A percentile compares a stretch with the other conserved stretches of the same genome.
Conservation (phyloP, 23 red algal species). For the Cyanidium caldarium region DNA sequence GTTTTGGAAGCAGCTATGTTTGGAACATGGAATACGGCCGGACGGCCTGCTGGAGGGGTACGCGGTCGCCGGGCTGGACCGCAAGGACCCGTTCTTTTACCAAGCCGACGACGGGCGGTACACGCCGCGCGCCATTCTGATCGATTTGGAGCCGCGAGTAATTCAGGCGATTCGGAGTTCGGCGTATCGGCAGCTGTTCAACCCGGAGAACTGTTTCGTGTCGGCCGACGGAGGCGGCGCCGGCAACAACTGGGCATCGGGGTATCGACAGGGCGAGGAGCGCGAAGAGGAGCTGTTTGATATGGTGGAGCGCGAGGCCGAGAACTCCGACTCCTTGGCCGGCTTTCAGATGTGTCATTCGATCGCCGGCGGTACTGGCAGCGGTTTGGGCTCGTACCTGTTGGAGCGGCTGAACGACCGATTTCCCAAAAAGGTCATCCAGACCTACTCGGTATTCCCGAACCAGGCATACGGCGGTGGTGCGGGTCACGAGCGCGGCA, state of each 20-base stretch:
- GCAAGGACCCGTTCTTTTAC: constrained; percentile 99
- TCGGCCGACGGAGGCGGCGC: constrained; percentile 70
- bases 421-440: constrained; percentile 92
- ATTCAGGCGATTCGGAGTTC: constrained; percentile 42
- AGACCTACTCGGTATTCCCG: constrained; percentile 96
- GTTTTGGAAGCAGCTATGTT: constrained; percentile 98
- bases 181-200: constrained; percentile 59
- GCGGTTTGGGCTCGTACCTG: constrained; percentile 76
- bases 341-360: constrained; percentile 85
- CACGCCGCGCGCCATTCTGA: constrained; percentile 76
- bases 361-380: constrained; percentile 89
- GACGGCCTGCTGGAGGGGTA: constrained; percentile 62
- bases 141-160: constrained; percentile 94
- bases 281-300: constrained; percentile 94
- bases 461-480: constrained; percentile 29
- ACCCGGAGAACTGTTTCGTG: constrained; percentile 90
- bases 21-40: constrained; percentile 83
- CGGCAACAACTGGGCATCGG: constrained; percentile 95
- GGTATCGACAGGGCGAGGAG: constrained; percentile 78
- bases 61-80: constrained; percentile 37
- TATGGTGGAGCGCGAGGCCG: constrained; percentile 97
- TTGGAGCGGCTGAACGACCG: constrained; percentile 78
- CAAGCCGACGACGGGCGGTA: constrained; percentile 96
- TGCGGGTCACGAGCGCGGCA: neutral
- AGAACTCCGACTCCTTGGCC: constrained; percentile 77